Evolutionary conservation across 2,329 filamentous ascomycete species (phyloP).

Genomic region (Huntiella decipiens): DNA sequence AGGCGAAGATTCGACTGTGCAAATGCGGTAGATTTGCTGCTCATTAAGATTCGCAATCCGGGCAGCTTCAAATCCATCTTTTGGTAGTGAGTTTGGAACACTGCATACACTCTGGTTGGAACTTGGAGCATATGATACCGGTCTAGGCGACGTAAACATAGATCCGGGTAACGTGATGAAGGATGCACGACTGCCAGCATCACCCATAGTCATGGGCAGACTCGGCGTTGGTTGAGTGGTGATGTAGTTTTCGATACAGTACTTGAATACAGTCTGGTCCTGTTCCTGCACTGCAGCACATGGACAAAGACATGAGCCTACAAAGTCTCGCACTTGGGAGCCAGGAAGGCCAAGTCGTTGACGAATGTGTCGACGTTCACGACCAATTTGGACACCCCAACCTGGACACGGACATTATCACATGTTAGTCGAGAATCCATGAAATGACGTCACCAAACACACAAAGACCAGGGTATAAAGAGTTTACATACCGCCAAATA

Average conservation of each 20-base stretch:
- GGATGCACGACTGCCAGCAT: constrained; percentile 8
- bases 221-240: constrained; percentile 8
- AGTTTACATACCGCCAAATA: constrained; percentile 4
- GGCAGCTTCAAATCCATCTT: background rate
- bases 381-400: constrained; percentile 10
- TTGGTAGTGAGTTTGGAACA: background rate
- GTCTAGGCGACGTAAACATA: constrained; percentile 5
- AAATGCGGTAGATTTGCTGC: constrained; percentile 8
- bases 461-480: background rate
- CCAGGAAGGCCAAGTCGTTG: constrained; percentile 9
- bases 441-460: constrained; percentile 6
- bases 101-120: background rate
- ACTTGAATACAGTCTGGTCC: constrained; percentile 10
- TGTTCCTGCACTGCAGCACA: constrained; percentile 10
- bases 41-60: background rate
- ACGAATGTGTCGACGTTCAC: constrained; percentile 10
- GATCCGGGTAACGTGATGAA: constrained; percentile 10
- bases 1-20: constrained; percentile 1
- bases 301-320: constrained; percentile 8
- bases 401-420: constrained; percentile 10
- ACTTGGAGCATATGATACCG: background rate
- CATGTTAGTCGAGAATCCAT: constrained; percentile 8
- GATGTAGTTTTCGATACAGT: constrained; percentile 8
- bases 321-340: constrained; percentile 5
- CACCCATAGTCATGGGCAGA: constrained; percentile 9